These are phyloP conservation scores for Populus hybrid DNA, from an alignment of 441 rosid genomes.

Conservation along the genomic window DNA sequence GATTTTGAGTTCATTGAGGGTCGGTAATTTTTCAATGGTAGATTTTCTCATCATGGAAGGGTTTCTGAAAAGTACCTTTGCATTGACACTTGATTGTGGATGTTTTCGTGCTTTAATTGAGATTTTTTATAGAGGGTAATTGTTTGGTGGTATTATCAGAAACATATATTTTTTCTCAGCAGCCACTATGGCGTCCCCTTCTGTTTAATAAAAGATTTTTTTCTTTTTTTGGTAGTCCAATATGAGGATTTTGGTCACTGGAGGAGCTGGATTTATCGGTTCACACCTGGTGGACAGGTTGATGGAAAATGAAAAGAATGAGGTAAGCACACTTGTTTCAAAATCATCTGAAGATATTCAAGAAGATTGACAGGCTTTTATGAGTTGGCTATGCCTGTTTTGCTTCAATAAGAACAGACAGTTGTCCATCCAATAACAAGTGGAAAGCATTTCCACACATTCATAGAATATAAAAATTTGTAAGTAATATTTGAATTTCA, in stretches of 20 bases:
- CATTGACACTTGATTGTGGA: not conserved
- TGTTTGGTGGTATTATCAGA: not conserved
- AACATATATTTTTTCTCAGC: not conserved
- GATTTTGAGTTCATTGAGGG: not conserved
- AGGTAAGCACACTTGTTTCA: slow-evolving; percentile 34
- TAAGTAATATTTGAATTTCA: not conserved
- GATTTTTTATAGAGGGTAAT: not conserved
- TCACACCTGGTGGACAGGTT: slow-evolving; percentile 90
- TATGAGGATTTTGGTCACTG: slow-evolving; percentile 92
- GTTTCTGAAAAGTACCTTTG: not conserved
- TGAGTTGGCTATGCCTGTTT: not conserved
- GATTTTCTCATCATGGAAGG: not conserved
- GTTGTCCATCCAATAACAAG: not conserved
- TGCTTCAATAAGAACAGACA: not conserved
- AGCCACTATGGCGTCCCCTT: too few species aligned
- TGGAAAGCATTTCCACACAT: not conserved
- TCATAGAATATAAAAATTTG: not conserved
- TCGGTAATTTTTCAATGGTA: too few species aligned
- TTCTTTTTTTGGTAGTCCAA: slow-evolving; percentile 58
- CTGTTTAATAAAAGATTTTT: not conserved
- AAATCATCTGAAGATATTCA: not conserved
- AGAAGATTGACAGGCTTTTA: not conserved
- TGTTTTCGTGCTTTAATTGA: not conserved
- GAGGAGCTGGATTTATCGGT: slow-evolving; percentile 99
- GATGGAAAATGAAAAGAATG: slow-evolving; percentile 97